Evolutionary conservation across 371 early-diverging fungal genomes (phyloP).

Genomic region (Circinella minor): DNA sequence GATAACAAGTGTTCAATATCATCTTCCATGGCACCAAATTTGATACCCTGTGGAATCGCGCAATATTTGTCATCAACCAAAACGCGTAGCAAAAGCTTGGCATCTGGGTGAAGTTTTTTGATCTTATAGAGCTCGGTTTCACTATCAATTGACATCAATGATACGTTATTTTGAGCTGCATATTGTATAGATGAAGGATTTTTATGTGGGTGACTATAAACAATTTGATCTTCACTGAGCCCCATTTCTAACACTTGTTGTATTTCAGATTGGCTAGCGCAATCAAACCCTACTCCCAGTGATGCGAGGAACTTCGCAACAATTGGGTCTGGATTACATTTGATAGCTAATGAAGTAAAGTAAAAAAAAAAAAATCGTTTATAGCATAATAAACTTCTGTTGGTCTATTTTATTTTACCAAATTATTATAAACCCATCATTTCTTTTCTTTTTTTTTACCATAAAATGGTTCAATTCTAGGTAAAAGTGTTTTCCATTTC

Average conservation of each 20-base stretch:
- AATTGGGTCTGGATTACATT: slow-evolving; percentile 94
- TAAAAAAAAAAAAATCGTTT: too few species aligned
- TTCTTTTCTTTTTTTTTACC: slow-evolving; percentile 44
- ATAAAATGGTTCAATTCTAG: slow-evolving; percentile 93
- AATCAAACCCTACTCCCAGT: slow-evolving; percentile 93
- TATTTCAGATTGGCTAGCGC: slow-evolving; percentile 88
- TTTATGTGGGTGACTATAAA: slow-evolving; percentile 98
- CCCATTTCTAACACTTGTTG: slow-evolving; percentile 73
- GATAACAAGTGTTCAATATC: slow-evolving; percentile 69
- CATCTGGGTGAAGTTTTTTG: slow-evolving; percentile 78
- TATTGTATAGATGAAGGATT: slow-evolving; percentile 91
- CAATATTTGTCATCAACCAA: slow-evolving; percentile 94
- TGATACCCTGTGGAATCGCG: slow-evolving; percentile 89
- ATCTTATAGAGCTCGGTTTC: slow-evolving; percentile 95
- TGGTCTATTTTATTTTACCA: too few species aligned
- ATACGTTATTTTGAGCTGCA: slow-evolving; percentile 76
- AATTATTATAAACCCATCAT: too few species aligned
- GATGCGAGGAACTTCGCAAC: slow-evolving; percentile 81
- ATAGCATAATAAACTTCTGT: too few species aligned
- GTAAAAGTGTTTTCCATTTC: slow-evolving; percentile 81
- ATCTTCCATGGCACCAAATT: slow-evolving; percentile 91
- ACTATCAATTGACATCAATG: slow-evolving; percentile 97
- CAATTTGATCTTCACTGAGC: slow-evolving; percentile 79
- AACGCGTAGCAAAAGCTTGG: slow-evolving; percentile 90
- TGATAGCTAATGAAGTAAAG: slow-evolving; percentile 71